phyloP scores from a whole-genome alignment of 2,329 filamentous ascomycete species.

The Fusarium compactum region DNA sequence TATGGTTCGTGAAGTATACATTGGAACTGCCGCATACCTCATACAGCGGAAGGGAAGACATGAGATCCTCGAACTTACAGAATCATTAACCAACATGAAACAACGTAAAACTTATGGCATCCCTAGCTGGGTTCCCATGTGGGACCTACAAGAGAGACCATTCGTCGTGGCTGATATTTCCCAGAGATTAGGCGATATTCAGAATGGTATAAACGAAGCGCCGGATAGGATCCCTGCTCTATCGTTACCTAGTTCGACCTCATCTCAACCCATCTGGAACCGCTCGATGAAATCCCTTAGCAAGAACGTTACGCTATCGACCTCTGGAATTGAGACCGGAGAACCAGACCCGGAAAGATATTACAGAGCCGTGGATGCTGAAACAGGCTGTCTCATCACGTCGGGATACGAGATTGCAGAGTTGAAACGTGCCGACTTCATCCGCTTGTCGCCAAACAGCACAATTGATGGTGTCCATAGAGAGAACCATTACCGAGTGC shows the following conservation, averaged over 20 bases:
- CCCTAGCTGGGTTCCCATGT: constrained; percentile 30
- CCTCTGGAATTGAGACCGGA: background rate
- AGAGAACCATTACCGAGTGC: background rate
- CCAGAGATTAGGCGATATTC: background rate
- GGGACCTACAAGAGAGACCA: constrained; percentile 16
- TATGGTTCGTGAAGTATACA: constrained; percentile 31
- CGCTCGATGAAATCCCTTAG: background rate
- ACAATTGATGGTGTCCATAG: background rate
- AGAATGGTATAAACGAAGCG: background rate
- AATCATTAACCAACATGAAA: background rate
- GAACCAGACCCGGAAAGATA: background rate
- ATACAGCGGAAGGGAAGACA: background rate
- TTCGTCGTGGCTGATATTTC: constrained; percentile 3
- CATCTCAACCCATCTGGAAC: background rate
- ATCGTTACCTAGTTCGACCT: background rate
- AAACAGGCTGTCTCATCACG: constrained; percentile 17
- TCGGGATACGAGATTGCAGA: constrained; percentile 15
- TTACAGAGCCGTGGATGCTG: constrained; percentile 2
- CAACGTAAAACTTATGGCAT: constrained; percentile 22
- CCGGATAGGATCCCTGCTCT: background rate
- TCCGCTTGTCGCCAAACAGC: background rate
- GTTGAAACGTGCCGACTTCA: background rate
- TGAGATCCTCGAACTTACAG: constrained; percentile 10
- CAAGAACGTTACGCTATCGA: background rate
- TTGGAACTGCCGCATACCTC: constrained; percentile 26